These are phyloP conservation scores for Ogataea paraovalis DNA, from an alignment of 805 yeast species.

Conservation along the genomic window DNA sequence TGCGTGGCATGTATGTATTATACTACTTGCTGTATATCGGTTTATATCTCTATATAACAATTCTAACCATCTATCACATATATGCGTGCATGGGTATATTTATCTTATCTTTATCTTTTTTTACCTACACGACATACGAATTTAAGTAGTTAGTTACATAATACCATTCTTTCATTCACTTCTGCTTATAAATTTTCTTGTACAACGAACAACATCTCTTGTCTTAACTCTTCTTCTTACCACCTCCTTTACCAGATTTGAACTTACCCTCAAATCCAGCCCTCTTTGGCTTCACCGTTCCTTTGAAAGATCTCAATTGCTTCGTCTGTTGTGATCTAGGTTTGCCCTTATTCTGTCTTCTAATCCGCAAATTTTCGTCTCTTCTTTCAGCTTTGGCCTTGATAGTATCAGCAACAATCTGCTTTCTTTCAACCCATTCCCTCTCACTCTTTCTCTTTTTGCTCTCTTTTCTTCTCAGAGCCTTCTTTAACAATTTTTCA, in stretches of 20 bases:
- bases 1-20: no score
- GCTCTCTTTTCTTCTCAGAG: conserved; percentile 78
- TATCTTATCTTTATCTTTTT: no score
- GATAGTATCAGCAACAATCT: conserved; percentile 69
- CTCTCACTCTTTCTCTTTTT: conserved; percentile 79
- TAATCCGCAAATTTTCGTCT: conserved; percentile 82
- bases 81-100: no score
- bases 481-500: conserved; percentile 80
- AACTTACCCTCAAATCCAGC: conserved; percentile 88
- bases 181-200: no score
- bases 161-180: no score
- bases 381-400: conserved; percentile 79
- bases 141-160: no score
- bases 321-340: conserved; percentile 70
- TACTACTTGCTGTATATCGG: no score
- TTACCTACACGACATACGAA: no score
- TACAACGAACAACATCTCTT: no score
- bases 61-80: no score
- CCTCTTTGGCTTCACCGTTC: conserved; percentile 44
- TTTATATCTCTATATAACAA: no score
- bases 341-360: conserved; percentile 82
- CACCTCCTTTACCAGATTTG: conserved; percentile 21
- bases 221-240: background rate
- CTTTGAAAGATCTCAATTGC: conserved; percentile 60
- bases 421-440: conserved; percentile 91